Percentiles rank a stretch among this genome's conserved stretches.
Evolutionary conservation across 208 protist species (phyloP).

Genomic region (Leishmania amazonensis): DNA sequence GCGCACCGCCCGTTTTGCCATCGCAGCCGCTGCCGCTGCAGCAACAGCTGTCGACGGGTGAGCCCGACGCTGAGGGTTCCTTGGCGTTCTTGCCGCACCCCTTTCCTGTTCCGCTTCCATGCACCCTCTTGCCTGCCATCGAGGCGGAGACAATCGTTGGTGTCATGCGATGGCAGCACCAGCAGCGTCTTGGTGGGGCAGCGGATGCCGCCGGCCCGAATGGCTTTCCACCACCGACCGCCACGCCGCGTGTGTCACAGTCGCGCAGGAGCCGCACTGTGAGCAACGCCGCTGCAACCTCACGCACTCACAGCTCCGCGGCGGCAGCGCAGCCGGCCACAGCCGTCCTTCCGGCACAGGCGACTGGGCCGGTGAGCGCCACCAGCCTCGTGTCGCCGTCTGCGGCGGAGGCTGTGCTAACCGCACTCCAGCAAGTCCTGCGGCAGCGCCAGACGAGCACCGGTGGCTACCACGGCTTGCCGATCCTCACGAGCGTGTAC

Average conservation of each 20-base stretch:
- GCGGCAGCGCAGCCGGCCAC: not conserved
- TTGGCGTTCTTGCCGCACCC: not conserved
- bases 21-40: not conserved
- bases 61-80: not conserved
- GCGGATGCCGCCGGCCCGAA: not conserved
- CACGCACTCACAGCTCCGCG: not conserved
- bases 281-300: not conserved
- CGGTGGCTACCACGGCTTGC: conserved; percentile 15
- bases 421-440: conserved; percentile 16
- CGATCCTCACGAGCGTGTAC: conserved; percentile 23
- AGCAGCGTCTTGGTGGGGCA: not conserved
- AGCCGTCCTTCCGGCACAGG: not conserved
- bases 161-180: not conserved
- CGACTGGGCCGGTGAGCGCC: not conserved
- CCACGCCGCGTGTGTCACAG: not conserved
- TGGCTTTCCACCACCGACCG: not conserved
- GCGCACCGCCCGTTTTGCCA: not conserved
- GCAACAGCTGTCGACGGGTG: not conserved
- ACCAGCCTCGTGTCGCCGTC: not conserved
- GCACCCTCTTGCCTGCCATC: conserved; percentile 34
- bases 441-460: conserved; percentile 16
- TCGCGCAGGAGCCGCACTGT: conserved; percentile 1
- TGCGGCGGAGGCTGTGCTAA: conserved; percentile 13
- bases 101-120: conserved; percentile 16
- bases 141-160: conserved; percentile 38